Base-by-base conservation (phyloP, 2,329 filamentous ascomycete species). In the Aspergillaceae sp. region DNA sequence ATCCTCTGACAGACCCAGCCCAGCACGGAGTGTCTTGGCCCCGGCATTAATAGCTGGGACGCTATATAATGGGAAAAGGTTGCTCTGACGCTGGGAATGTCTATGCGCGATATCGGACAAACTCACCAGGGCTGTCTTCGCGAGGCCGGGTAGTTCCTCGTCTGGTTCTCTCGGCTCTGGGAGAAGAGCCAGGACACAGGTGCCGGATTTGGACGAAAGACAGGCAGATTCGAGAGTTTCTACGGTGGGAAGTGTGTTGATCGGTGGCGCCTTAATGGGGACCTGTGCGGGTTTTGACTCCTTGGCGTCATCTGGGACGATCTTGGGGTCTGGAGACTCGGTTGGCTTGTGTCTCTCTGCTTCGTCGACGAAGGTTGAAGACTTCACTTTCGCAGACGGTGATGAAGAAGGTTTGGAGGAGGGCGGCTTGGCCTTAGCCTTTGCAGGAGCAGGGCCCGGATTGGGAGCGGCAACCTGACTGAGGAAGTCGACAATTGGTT, bases 61-160 rank as follows among this genome's bases (percentile, higher is more conserved):
- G 42, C 83, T 80, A 63, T 84, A 91, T 68, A 95, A 85, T 27
- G 90, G 88, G 73, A 97, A 94, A 1, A 90, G 70, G 47, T 83
- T 80, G 30, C 79, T 78, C 45, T 82, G 75, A 42, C 76, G 75
- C 52, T 80, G 73, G 32, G 77, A 71, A 60, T 94, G 81, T 68
- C 90, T 94, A 65, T 84, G 79, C 44, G 83, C 80, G 45, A 96
- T 77, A 45, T 89, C 79, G 2, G 84, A 79, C 3, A 96, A 74
- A 28, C 78, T 79, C 19, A 70, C 64, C 2, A 90, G 70, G 11
- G 77, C 82, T 54, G 78, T 73, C n/a, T 67, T 64, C 7, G 67
- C 68, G 8, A 62, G 43, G 1, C 63, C 60, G 19, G 69, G 56
- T 6, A 68, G 59, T 46, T 75, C 73, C n/a, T 74, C 70, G 7